A percentile compares a stretch with the other conserved stretches of the same genome.
Evolutionary conservation across 1,284 basidiomycete species (phyloP).

Genomic region (Sporisorium reilianum): DNA sequence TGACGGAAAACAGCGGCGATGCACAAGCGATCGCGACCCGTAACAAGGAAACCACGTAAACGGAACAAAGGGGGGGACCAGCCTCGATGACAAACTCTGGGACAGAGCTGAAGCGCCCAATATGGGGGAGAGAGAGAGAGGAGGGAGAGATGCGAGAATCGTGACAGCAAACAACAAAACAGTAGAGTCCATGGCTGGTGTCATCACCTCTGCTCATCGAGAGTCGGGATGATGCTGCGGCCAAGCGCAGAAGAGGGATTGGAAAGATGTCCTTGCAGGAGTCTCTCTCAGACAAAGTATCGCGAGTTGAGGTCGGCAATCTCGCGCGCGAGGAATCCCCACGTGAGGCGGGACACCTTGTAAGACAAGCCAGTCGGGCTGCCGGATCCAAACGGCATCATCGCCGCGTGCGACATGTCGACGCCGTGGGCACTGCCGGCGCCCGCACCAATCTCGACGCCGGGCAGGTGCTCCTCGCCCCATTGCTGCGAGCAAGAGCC

Average conservation of each 20-base stretch:
- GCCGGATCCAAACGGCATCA: conserved; percentile 53
- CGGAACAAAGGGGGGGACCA: conserved; percentile 4
- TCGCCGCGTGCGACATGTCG: conserved; percentile 33
- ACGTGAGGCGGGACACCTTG: conserved; percentile 48
- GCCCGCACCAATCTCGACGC: conserved; percentile 58
- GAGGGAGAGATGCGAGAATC: not conserved
- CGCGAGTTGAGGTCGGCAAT: conserved; percentile 62
- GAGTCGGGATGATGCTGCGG: not conserved
- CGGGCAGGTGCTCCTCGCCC: conserved; percentile 37
- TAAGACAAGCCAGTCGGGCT: conserved; percentile 49
- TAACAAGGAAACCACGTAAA: conserved; percentile 5
- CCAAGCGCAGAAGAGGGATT: not conserved
- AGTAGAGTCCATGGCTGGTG: conserved; percentile 5
- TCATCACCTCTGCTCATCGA: not conserved
- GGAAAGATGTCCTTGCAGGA: not conserved
- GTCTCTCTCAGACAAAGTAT: conserved; percentile 46
- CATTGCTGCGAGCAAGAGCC: conserved; percentile 1
- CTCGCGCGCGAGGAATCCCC: conserved; percentile 59
- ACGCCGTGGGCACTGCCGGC: conserved; percentile 55
- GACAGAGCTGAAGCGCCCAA: not conserved
- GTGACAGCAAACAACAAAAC: not conserved
- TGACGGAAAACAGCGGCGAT: conserved; percentile 12
- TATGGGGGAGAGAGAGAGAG: too few species aligned
- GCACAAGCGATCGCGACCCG: conserved; percentile 5
- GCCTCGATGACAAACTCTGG: conserved; percentile 1